Conservation (phyloP, 2,329 filamentous ascomycete genomes). For the Penicillium sp. region DNA sequence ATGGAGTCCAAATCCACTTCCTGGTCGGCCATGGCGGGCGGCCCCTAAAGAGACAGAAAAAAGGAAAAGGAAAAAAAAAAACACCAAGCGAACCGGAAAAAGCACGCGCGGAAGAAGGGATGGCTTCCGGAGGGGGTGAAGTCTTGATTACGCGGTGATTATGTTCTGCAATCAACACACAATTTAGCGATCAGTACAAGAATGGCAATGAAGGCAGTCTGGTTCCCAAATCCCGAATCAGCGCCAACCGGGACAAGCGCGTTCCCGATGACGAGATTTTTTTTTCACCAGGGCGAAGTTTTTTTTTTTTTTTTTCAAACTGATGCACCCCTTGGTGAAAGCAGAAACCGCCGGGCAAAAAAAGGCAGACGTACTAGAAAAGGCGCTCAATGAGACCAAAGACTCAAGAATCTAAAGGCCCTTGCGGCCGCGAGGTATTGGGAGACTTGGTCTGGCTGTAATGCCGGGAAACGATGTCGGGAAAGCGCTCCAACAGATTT, state of each 20-base stretch:
- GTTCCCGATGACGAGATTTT: constrained; percentile 13
- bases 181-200: constrained; percentile 18
- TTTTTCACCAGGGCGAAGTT: constrained; percentile 4
- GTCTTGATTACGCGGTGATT: constrained; percentile 34
- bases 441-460: constrained; percentile 24
- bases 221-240: constrained; percentile 8
- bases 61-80: constrained; percentile 21
- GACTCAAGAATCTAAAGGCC: constrained; percentile 24
- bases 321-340: neutral
- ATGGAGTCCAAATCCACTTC: constrained; percentile 99
- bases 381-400: constrained; percentile 27
- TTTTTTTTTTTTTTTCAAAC: constrained; percentile 1
- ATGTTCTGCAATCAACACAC: constrained; percentile 26
- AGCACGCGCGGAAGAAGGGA: constrained; percentile 31
- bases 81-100: constrained; percentile 23
- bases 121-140: constrained; percentile 30
- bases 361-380: constrained; percentile 28
- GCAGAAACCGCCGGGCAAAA: neutral
- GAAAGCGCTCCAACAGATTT: constrained; percentile 18
- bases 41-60: constrained; percentile 32
- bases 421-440: constrained; percentile 26
- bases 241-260: constrained; percentile 6
- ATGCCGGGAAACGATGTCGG: constrained; percentile 25
- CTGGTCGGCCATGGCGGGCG: constrained; percentile 67
- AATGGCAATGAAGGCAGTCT: constrained; percentile 10